These are phyloP conservation scores for Lipomyces chichibuensis DNA, from an alignment of 805 yeast species.

Conservation along the genomic window DNA sequence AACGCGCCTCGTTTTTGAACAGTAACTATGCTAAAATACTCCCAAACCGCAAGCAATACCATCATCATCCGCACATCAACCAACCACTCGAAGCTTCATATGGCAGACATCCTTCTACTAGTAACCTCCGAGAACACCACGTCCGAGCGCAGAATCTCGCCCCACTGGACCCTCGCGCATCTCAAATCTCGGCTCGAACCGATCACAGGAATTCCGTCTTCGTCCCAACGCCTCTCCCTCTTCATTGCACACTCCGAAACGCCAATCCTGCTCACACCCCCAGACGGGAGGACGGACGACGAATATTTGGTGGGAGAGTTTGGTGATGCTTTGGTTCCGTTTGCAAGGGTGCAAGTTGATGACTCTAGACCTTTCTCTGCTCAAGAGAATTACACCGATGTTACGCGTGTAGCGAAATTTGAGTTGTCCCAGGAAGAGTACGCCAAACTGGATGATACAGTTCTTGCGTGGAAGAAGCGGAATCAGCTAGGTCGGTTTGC, in stretches of 20 bases:
- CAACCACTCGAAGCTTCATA: slow-evolving; percentile 1
- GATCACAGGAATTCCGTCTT: slow-evolving; percentile 74
- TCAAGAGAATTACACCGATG: slow-evolving; percentile 43
- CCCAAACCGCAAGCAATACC: not conserved
- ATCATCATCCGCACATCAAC: not conserved
- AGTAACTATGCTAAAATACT: not conserved
- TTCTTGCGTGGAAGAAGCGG: slow-evolving; percentile 73
- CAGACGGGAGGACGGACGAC: slow-evolving; percentile 18
- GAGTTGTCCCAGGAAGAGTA: slow-evolving; percentile 65
- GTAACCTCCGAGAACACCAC: slow-evolving; percentile 68
- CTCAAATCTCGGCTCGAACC: slow-evolving; percentile 61
- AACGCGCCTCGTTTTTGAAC: not conserved
- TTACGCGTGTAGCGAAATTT: slow-evolving; percentile 47
- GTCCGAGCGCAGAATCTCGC: slow-evolving; percentile 68
- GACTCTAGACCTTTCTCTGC: slow-evolving; percentile 43
- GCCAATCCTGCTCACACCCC: slow-evolving; percentile 13
- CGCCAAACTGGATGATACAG: slow-evolving; percentile 61
- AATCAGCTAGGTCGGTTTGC: slow-evolving; percentile 74
- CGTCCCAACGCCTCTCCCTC: slow-evolving; percentile 48
- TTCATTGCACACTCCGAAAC: slow-evolving; percentile 24
- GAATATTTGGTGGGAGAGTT: slow-evolving; percentile 13
- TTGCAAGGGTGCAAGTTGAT: slow-evolving; percentile 44
- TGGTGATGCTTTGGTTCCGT: slow-evolving; percentile 21
- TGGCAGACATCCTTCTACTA: slow-evolving; percentile 55
- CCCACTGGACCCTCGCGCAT: slow-evolving; percentile 60